phyloP scores from a whole-genome alignment of 208 protist genomes.

The Trypanosoma vivax region DNA sequence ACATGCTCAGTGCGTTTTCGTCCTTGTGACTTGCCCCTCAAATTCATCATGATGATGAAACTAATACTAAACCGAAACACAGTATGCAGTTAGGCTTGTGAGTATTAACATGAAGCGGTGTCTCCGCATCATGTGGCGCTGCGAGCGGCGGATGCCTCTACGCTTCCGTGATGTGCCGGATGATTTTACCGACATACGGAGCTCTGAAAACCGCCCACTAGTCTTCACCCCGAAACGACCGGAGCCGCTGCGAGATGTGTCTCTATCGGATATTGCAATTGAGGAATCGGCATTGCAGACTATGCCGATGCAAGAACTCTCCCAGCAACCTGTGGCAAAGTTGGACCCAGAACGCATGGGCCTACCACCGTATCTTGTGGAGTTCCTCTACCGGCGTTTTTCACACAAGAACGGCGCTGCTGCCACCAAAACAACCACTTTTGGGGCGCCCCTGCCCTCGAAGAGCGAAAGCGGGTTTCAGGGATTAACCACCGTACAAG shows the following conservation, averaged over 20 bases:
- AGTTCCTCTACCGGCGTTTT: conserved; percentile 47
- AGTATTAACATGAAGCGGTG: conserved; percentile 14
- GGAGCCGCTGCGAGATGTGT: conserved; percentile 55
- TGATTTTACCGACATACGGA: conserved; percentile 75
- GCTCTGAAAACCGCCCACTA: conserved; percentile 56
- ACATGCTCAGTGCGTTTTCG: too few relatives aligned
- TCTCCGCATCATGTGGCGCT: conserved; percentile 36
- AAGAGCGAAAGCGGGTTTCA: conserved; percentile 14
- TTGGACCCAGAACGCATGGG: conserved; percentile 80
- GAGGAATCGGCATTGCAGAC: conserved; percentile 24
- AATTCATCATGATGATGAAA: too few relatives aligned
- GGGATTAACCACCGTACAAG: conserved; percentile 76
- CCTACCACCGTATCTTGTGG: conserved; percentile 61
- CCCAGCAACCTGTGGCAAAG: conserved; percentile 48
- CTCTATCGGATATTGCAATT: conserved; percentile 54
- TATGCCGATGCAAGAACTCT: conserved; percentile 17
- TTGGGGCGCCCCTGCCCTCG: too few relatives aligned
- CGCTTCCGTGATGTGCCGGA: conserved; percentile 77
- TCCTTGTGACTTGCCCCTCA: too few relatives aligned
- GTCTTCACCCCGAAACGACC: conserved; percentile 72
- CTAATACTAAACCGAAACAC: too few relatives aligned
- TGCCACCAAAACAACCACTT: too few relatives aligned
- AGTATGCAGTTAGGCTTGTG: neutral
- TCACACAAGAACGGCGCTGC: neutral
- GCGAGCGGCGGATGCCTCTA: conserved; percentile 55